Evolutionary conservation across 2,329 filamentous ascomycete genomes (phyloP).

Genomic region (Alternaria sp.): DNA sequence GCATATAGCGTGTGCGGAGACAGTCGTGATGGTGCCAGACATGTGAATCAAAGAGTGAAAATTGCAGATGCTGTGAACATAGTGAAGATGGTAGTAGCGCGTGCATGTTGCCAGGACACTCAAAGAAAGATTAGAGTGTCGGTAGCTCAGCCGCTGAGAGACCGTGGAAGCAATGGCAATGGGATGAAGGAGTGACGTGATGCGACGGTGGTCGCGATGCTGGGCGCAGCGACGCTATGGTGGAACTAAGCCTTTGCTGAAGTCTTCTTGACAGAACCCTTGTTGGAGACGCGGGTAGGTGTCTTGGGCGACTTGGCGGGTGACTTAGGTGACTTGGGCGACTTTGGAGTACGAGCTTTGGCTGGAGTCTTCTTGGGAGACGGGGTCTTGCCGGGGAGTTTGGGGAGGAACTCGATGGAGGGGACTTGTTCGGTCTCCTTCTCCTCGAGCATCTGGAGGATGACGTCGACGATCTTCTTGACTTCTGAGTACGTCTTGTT

Average conservation of each 20-base stretch:
- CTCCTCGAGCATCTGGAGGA: slow-evolving; percentile 37
- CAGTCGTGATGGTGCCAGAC: background rate
- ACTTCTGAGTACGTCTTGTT: slow-evolving; percentile 29
- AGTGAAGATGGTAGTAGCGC: background rate
- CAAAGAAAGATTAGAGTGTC: background rate
- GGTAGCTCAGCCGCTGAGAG: background rate
- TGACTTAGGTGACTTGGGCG: slow-evolving; percentile 12
- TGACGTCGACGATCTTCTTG: slow-evolving; percentile 29
- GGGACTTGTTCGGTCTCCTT: slow-evolving; percentile 36
- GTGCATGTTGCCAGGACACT: background rate
- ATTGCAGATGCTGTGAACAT: background rate
- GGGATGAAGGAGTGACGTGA: background rate
- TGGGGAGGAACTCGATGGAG: slow-evolving; percentile 41
- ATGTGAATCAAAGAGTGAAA: background rate
- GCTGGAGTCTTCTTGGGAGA: slow-evolving; percentile 17
- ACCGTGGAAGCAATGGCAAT: background rate
- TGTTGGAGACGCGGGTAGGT: slow-evolving; percentile 24
- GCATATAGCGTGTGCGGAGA: background rate
- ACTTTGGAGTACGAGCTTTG: slow-evolving; percentile 16
- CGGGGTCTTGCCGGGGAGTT: slow-evolving; percentile 23
- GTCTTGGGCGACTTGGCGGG: slow-evolving; percentile 14
- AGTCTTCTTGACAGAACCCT: slow-evolving; percentile 36
- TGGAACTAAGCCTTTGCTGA: slow-evolving; percentile 12
- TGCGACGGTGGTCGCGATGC: background rate
- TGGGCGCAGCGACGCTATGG: background rate